Base-by-base conservation (phyloP, 768 basidiomycete species). In the Phylloporus rhodoxanthus region DNA sequence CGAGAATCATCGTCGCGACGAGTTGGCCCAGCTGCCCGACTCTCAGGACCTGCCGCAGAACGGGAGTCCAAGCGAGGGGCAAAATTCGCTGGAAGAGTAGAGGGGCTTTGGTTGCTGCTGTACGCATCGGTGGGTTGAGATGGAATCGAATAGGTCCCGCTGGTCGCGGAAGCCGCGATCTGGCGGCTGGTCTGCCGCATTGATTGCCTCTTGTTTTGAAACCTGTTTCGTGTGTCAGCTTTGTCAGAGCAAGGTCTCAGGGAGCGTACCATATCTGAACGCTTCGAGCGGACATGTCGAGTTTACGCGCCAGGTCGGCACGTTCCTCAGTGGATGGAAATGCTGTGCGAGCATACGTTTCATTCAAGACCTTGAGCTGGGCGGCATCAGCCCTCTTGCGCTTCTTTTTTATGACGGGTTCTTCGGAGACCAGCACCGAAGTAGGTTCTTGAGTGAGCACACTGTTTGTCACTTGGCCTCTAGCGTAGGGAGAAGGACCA, bases 311-410 rank as follows among this genome's bases (percentile, higher is more conserved):
- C 43, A 91, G 69, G 28, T 80, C 80, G 32, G 78, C 74, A n/a
- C 89, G 81, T 65, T 91, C 89, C 65, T 90, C 88, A 9, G 89
- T 91, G 13, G 89, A 88, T 19, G 89, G 89, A 59, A 91, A 91
- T 15, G 89, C 87, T 3, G 89, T 91, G 51, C 88, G 79, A 54
- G 72, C 74, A 64, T 89, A 91, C 0, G 82, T 84, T 62, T 85
- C 85, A 63, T 89, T 91, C 64, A 91, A 73, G 25, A 87, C 80
- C 63, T 85, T 85, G 52, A 91, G 72, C 58, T 91, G 89, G 34
- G 76, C 76, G 13, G 86, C 84, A 57, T 89, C 87, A 6, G 88
- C 89, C 50, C 88, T 81, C 73, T 87, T 88, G 66, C 88, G 79
- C 69, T 91, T 91, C 74, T 89, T 90, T 75, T 91, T 91, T 57